A percentile compares a stretch with the other conserved stretches of the same genome.
phyloP scores from a whole-genome alignment of 108 stramenopile genomes.

The Discostella stelligeroides region DNA sequence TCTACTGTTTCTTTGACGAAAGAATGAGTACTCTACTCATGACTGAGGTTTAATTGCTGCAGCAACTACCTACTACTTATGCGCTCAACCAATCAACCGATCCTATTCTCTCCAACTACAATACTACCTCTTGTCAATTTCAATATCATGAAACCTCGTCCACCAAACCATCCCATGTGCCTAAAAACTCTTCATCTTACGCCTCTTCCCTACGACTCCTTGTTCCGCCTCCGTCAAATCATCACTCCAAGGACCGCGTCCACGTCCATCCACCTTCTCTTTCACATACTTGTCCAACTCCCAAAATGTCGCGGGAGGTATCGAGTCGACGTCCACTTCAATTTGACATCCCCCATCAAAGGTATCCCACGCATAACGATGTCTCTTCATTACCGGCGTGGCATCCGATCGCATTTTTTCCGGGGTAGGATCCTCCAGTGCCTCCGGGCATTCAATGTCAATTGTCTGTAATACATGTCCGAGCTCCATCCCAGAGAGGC shows the following conservation, averaged over 20 bases:
- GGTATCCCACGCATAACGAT: slow-evolving; percentile 42
- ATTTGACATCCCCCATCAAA: slow-evolving; percentile 65
- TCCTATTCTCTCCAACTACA: too few relatives aligned
- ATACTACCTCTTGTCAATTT: too few relatives aligned
- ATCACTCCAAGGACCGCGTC: slow-evolving; percentile 50
- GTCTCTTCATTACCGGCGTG: slow-evolving; percentile 16
- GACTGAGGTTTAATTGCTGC: not conserved
- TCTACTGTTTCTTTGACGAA: too few relatives aligned
- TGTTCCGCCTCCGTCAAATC: slow-evolving; percentile 31
- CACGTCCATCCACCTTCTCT: slow-evolving; percentile 46
- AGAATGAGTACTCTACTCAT: too few relatives aligned
- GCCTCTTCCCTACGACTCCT: slow-evolving; percentile 29
- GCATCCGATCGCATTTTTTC: slow-evolving; percentile 39
- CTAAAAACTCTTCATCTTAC: slow-evolving; percentile 32
- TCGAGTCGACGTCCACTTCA: slow-evolving; percentile 90
- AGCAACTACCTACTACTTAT: too few relatives aligned
- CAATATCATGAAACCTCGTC: not conserved
- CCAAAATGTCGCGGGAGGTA: slow-evolving; percentile 77
- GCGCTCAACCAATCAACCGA: too few relatives aligned
- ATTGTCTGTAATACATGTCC: slow-evolving; percentile 81
- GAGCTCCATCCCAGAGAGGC: slow-evolving; percentile 84
- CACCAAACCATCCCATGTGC: not conserved
- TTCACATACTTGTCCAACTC: slow-evolving; percentile 69
- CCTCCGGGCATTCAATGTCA: slow-evolving; percentile 85
- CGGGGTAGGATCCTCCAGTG: slow-evolving; percentile 63